Base-by-base conservation (phyloP, 2,329 filamentous ascomycete genomes). In the Fusarium subglutinans region DNA sequence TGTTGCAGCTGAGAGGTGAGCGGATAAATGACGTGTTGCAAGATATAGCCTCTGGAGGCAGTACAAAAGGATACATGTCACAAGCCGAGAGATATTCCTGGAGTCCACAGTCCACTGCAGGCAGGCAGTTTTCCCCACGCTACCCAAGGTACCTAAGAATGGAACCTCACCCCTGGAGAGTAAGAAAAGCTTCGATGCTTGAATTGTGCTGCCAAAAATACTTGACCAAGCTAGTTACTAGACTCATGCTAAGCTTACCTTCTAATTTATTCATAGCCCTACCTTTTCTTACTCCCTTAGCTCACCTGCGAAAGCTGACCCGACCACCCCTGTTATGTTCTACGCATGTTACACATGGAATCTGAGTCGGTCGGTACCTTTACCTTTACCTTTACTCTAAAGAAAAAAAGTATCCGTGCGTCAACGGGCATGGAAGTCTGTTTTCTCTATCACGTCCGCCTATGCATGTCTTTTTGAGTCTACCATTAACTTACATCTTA, bases 311-410 rank as follows among this genome's bases (percentile, higher is more conserved):
- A 63, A 54, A 53, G 37, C 51, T 65, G 66, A 55, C 54, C 67
- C 59, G 28, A 35, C 33, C 41, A 43, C 45, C 64, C 64, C 62
- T 60, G 62, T 55, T 35, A 28, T 58, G 43, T 37, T 48, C 68
- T 43, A 41, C 56, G 50, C 67, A 74, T 76, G 75, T 77, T 73
- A 69, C 73, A 77, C 75, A 77, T 77, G 68, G 63, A 77, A 75
- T 75, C 66, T 75, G 70, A 75, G 74, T 74, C 53, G 70, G 66
- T 58, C 55, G 63, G 65, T 70, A 70, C 71, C 67, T 74, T 69
- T 69, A 50, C n/a, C 47, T 53, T 53, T 66, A 70, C 63, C 67
- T 74, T 66, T 69, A 55, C 28, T 37, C 35, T 18, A 55, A 41
- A 41, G 37, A 44, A 48, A 47, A 37, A 61, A 61, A 37, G 64